Base-by-base conservation (phyloP, 495 filamentous ascomycete species). In the Xanthoparmelia taractica region DNA sequence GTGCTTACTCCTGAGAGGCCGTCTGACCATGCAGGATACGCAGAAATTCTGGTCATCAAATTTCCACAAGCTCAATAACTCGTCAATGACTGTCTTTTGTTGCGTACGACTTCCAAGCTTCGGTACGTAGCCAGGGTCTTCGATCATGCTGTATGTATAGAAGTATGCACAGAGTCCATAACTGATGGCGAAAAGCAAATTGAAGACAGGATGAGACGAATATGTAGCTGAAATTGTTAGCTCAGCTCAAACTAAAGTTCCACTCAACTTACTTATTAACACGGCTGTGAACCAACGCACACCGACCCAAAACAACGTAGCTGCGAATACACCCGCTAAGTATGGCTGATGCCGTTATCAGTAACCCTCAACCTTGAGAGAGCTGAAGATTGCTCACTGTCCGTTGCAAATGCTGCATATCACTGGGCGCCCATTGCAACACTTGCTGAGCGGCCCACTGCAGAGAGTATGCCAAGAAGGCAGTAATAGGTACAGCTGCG, bases 11-110 rank as follows among this genome's bases (percentile, higher is more conserved):
- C 94, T 82, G 59, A 97, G 75, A 8, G 94, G 95, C 72, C 85
- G 91, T 59, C 94, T 81, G 59, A 94, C 85, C 92, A 97, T 96
- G 76, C 94, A 98, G 38, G 81, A 80, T 36, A 94, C 86, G 72
- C 94, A 98, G 70, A 97, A 98, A 70, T 97, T 91, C 47, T 87
- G 80, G 65, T 95, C 91, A 75, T 98, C 92, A 73, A 93, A 97
- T 71, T 90, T 93, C 85, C 89, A 92, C 65, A 85, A 69, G 60
- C 81, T 79, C 63, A 97, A 77, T 6, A 98, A 82, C 61, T 96
- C 88, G 54, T 92, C 87, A 66, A 97, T 92, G 61, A 88, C 84
- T 31, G 85, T 86, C 73, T 91, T 91, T 72, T 97, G 93, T 69
- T 95, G 86, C 33, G 85, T 88, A 29, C 94, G 84, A 67, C 92